Evolutionary conservation across 495 filamentous ascomycete genomes (phyloP), one percentile per base, ranked within the genome.

Genomic region (Aspergillus homomorphus): DNA sequence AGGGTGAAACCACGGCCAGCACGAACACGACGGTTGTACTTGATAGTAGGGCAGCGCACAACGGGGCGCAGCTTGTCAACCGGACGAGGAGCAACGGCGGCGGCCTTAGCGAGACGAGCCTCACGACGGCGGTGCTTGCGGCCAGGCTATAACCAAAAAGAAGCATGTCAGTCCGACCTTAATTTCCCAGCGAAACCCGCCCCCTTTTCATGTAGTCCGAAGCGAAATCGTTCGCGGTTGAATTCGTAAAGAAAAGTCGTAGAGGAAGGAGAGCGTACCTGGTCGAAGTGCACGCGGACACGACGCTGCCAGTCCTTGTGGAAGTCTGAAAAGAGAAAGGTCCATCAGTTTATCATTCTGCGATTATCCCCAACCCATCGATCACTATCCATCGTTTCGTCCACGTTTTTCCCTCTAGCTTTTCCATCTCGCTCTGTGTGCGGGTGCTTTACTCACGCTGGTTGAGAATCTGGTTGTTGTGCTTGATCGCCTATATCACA

Each of bases 251-350:
- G n/a, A n/a, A n/a, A n/a, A n/a, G n/a, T 57, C 48, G 43, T 59
- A 54, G 14, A 66, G 66, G 55, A 53, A 66, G 51, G 18, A 66
- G 45, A 61, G 56, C 69, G 69, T 92, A 98, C 93, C 93, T 98
- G 94, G 83, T 98, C 90, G 83, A 98, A 98, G 84, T 98, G 95
- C 75, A 86, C 85, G 80, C 92, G 89, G 68, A 98, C 94, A 81
- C 94, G 92, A 78, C 90, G 89, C 80, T 96, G 92, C 94, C 94
- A 98, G 83, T 98, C 91, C 91, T 98, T 98, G 84, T 91, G 94
- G 91, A 98, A 98, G 79, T 98, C 90, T 93, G 51, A 30, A 30
- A 69, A 62, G 42, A 59, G 64, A 55, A 69, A 74, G 45, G 33
- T 22, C 48, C 45, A 62, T 77, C 61, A 77, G 68, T 45, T 56